Conservation (phyloP, 2,329 filamentous ascomycete species). For the Volutella citrinella region DNA sequence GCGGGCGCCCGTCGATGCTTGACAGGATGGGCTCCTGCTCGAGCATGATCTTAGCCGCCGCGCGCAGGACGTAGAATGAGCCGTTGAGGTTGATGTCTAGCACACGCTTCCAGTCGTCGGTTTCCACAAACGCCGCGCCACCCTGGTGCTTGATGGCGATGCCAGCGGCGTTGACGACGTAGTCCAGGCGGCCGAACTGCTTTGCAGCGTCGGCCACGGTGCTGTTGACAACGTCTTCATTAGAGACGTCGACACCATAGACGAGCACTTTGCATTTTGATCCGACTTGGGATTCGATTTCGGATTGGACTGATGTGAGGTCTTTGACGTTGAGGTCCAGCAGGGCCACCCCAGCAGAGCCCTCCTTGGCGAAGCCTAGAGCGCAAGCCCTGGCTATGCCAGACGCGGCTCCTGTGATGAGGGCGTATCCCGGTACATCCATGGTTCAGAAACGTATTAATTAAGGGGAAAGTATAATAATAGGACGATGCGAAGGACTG, state of each 20-base stretch:
- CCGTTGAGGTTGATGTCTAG: constrained; percentile 42
- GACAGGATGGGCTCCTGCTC: constrained; percentile 39
- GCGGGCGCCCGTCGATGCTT: constrained; percentile 24
- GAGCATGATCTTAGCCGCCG: constrained; percentile 40
- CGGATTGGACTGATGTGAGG: constrained; percentile 12
- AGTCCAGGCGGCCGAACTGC: constrained; percentile 37
- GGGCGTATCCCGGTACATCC: constrained; percentile 29
- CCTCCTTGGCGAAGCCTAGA: constrained; percentile 24
- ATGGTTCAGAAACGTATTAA: too few species aligned
- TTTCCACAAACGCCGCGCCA: constrained; percentile 33
- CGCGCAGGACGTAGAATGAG: constrained; percentile 38
- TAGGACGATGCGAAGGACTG: too few species aligned
- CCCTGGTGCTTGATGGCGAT: constrained; percentile 35
- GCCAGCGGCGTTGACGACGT: constrained; percentile 40
- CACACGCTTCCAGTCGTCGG: constrained; percentile 37
- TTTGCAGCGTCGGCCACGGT: constrained; percentile 24
- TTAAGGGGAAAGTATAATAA: too few species aligned
- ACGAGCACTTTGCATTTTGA: constrained; percentile 5
- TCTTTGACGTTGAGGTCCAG: constrained; percentile 23
- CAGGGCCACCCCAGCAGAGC: constrained; percentile 25
- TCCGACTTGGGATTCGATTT: constrained; percentile 15
- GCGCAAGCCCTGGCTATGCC: constrained; percentile 31
- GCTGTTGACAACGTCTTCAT: constrained; percentile 22
- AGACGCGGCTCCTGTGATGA: constrained; percentile 30
- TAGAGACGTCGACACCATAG: constrained; percentile 24